phyloP scores from a whole-genome alignment of 305 asterid genomes.

The Caryopteris hybrid region DNA sequence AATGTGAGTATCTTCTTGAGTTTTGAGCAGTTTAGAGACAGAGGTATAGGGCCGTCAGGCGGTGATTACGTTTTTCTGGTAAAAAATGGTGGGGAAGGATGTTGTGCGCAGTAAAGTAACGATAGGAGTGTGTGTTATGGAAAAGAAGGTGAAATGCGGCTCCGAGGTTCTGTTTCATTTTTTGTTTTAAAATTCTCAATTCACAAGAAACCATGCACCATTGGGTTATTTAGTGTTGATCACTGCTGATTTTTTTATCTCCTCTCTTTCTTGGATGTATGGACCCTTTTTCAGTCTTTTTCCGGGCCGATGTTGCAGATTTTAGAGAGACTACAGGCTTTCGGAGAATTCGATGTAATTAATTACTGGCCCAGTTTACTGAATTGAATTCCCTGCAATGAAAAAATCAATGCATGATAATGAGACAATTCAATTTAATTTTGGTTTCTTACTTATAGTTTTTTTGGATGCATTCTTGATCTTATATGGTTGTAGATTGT shows the following conservation, averaged over 20 bases:
- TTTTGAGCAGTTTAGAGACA: conserved; percentile 27
- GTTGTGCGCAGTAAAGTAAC: conserved; percentile 43
- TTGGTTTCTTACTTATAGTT: not conserved
- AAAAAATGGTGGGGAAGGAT: conserved; percentile 33
- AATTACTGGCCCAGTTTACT: not conserved
- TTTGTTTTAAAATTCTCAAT: conserved; percentile 21
- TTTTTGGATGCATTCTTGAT: not conserved
- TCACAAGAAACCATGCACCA: conserved; percentile 27
- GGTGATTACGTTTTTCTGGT: not conserved
- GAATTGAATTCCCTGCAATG: conserved; percentile 7
- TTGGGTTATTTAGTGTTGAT: conserved; percentile 1
- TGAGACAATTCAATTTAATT: not conserved
- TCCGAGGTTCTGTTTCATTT: conserved; percentile 72
- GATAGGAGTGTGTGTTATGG: conserved; percentile 96
- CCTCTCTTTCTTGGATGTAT: not conserved
- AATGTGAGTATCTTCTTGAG: conserved; percentile 1
- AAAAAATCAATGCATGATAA: no score
- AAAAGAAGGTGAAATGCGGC: conserved; percentile 99
- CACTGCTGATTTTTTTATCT: not conserved
- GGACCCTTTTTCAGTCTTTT: conserved; percentile 41
- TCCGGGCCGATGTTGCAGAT: conserved; percentile 92
- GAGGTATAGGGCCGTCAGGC: conserved; percentile 16
- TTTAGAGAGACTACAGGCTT: conserved; percentile 78
- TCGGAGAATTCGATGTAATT: conserved; percentile 87
- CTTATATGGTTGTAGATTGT: conserved; percentile 52